Conservation (phyloP, 805 yeast genomes). For the Sungouiozyma intestinalis region DNA sequence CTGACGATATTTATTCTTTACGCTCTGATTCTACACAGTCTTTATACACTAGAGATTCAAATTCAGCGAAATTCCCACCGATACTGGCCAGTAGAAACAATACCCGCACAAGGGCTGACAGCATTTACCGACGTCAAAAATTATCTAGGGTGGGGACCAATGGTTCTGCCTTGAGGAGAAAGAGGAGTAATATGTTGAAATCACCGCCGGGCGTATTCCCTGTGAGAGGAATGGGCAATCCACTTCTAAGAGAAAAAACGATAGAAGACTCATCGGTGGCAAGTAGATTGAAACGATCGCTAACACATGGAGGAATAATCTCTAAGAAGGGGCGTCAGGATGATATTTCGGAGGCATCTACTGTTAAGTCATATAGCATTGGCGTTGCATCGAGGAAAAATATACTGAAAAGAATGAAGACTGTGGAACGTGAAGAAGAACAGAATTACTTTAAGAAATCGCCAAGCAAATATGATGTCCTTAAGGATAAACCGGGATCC, state of each 20-base stretch:
- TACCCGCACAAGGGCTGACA: neutral
- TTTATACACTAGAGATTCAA: neutral
- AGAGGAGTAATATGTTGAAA: constrained; percentile 14
- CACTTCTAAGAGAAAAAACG: constrained; percentile 44
- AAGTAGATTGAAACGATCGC: constrained; percentile 1
- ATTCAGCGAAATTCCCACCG: neutral
- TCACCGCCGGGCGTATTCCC: constrained; percentile 78
- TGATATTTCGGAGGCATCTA: neutral
- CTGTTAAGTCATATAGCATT: neutral
- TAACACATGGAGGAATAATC: neutral
- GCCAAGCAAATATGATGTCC: constrained; percentile 25
- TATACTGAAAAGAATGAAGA: constrained; percentile 7
- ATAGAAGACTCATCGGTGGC: constrained; percentile 36
- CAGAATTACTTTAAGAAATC: constrained; percentile 13
- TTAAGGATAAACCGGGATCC: constrained; percentile 29
- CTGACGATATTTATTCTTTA: neutral
- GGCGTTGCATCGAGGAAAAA: neutral
- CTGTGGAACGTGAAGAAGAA: constrained; percentile 20
- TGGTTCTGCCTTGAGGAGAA: neutral
- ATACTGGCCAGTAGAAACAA: neutral
- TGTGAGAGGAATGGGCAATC: constrained; percentile 66
- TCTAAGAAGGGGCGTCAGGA: neutral
- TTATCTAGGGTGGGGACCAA: neutral
- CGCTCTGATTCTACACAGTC: neutral
- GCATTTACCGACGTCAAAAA: neutral